These are phyloP conservation scores for Cordyceps farinosa DNA, from an alignment of 2,329 filamentous ascomycete genomes.

Conservation along the genomic window DNA sequence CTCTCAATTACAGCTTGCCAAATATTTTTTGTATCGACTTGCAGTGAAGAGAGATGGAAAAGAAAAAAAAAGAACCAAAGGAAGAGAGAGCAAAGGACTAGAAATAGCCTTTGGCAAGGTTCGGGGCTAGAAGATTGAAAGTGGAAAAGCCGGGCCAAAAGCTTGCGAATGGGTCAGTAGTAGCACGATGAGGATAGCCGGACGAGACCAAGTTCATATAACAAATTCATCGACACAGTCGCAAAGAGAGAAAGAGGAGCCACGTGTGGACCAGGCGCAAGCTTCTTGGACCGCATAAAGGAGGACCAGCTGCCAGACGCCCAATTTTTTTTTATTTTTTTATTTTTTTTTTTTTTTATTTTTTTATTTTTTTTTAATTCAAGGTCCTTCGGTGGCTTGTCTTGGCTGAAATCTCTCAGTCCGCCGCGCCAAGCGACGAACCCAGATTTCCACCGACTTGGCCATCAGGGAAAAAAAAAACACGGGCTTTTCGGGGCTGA, in stretches of 20 bases:
- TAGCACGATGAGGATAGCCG: neutral
- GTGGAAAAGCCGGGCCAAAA: conserved; percentile 1
- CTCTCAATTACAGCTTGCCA: neutral
- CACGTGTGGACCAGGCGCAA: conserved; percentile 14
- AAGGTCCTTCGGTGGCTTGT: neutral
- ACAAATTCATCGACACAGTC: neutral
- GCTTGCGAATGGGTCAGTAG: neutral
- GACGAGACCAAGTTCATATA: conserved; percentile 10
- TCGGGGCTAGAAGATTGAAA: neutral
- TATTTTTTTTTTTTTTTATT: neutral
- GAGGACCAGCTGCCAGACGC: neutral
- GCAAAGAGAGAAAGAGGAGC: neutral
- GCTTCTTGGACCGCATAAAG: conserved; percentile 6
- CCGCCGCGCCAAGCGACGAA: conserved; percentile 14
- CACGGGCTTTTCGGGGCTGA: neutral
- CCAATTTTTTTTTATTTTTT: conserved; percentile 7
- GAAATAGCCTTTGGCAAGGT: neutral
- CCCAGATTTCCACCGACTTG: conserved; percentile 3
- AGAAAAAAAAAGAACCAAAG: neutral
- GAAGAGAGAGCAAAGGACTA: neutral
- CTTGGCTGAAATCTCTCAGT: neutral
- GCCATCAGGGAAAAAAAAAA: neutral
- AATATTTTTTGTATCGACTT: neutral
- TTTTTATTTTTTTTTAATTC: neutral
- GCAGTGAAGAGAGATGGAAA: neutral